Evolutionary conservation across 2,329 filamentous ascomycete genomes (phyloP).

Genomic region (Pseudodiploospora longispora): DNA sequence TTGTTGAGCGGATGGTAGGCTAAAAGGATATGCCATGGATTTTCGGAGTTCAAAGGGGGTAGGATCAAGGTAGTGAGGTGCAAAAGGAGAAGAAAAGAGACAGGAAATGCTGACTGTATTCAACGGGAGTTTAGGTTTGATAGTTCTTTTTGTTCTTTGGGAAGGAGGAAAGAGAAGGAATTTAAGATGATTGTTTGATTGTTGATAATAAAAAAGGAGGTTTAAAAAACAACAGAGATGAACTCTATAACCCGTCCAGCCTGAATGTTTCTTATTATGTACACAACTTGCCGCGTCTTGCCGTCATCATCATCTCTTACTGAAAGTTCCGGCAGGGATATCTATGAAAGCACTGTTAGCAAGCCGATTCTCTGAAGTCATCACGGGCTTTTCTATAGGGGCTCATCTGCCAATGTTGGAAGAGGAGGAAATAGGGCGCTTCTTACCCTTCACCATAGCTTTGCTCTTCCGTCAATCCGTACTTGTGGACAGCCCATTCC

Average conservation of each 20-base stretch:
- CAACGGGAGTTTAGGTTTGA: constrained; percentile 1
- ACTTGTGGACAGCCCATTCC: constrained; percentile 59
- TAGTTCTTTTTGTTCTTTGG: background rate
- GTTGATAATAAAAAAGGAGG: too few relatives aligned
- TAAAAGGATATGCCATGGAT: constrained; percentile 4
- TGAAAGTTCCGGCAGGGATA: constrained; percentile 59
- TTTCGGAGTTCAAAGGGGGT: background rate
- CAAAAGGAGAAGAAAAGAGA: background rate
- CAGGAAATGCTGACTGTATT: background rate
- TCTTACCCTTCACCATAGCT: constrained; percentile 63
- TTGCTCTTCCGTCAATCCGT: constrained; percentile 56
- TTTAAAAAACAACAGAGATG: too few relatives aligned
- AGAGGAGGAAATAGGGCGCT: too few relatives aligned
- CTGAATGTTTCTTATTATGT: too few relatives aligned
- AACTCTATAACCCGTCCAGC: too few relatives aligned
- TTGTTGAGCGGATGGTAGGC: constrained; percentile 65
- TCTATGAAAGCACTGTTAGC: constrained; percentile 26
- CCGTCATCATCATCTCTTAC: constrained; percentile 22
- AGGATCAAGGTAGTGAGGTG: background rate
- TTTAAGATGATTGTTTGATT: background rate
- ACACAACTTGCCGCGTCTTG: too few relatives aligned
- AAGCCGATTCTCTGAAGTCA: constrained; percentile 1
- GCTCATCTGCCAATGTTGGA: background rate
- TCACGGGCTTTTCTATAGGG: background rate
- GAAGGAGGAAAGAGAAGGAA: background rate